Percentiles rank a stretch among this genome's conserved stretches.
These are phyloP conservation scores for Xylariaceae sp. DNA, from an alignment of 2,329 filamentous ascomycete species.

Conservation along the genomic window DNA sequence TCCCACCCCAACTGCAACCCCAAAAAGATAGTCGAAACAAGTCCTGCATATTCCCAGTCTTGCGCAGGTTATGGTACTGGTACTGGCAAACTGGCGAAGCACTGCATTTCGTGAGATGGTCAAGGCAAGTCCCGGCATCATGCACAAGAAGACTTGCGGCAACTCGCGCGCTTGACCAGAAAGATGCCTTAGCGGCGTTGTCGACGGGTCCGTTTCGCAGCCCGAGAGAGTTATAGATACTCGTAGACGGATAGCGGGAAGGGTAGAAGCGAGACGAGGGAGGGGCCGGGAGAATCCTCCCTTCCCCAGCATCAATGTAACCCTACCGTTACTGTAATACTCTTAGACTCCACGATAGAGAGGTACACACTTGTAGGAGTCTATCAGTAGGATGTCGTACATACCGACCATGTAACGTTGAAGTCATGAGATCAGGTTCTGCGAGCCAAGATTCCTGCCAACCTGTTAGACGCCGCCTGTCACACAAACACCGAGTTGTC, in stretches of 20 bases:
- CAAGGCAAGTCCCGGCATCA: too few species aligned
- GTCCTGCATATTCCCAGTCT: not conserved
- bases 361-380: too few species aligned
- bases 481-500: not conserved
- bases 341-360: too few species aligned
- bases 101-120: not conserved
- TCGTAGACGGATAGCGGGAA: not conserved
- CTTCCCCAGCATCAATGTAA: not conserved
- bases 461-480: not conserved
- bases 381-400: not conserved
- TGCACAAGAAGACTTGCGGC: too few species aligned
- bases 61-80: too few species aligned
- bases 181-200: too few species aligned
- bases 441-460: not conserved
- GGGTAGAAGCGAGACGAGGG: not conserved
- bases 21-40: not conserved
- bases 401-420: not conserved
- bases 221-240: too few species aligned
- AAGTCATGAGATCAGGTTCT: not conserved
- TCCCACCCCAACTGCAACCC: not conserved
- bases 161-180: too few species aligned
- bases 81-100: not conserved
- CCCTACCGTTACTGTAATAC: not conserved
- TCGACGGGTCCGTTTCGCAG: too few species aligned
- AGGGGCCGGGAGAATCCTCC: not conserved